These are phyloP conservation scores for Ceratopteris richardii DNA, from an alignment of 75 land plant species.

Conservation along the genomic window DNA sequence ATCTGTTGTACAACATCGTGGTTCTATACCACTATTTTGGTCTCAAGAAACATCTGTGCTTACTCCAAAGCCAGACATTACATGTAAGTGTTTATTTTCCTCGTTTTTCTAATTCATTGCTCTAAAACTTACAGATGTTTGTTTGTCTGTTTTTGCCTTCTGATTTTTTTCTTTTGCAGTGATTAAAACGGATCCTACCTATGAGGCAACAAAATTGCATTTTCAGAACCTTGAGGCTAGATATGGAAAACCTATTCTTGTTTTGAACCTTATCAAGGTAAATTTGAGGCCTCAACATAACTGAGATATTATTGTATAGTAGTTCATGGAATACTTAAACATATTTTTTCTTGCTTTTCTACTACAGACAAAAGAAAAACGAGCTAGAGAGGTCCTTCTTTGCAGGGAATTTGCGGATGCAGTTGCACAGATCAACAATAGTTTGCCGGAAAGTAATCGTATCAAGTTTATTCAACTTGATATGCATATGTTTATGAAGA, in stretches of 20 bases:
- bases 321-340: no score
- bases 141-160: neutral
- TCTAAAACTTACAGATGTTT: neutral
- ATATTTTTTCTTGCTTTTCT: neutral
- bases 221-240: conserved; percentile 71
- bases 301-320: no score
- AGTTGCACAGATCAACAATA: conserved; percentile 41
- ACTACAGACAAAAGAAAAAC: conserved; percentile 50
- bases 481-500: conserved; percentile 39
- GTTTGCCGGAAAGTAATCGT: conserved; percentile 34
- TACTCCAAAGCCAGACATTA: neutral
- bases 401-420: conserved; percentile 67
- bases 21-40: conserved; percentile 86
- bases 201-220: conserved; percentile 72
- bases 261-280: conserved; percentile 80
- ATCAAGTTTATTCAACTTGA: conserved; percentile 65
- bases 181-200: conserved; percentile 54
- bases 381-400: conserved; percentile 62
- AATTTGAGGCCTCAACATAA: no score
- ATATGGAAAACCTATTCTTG: conserved; percentile 80
- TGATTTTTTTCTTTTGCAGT: conserved; percentile 34
- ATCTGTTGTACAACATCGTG: conserved; percentile 76
- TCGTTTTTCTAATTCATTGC: neutral
- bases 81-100: neutral
- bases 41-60: conserved; percentile 59